phyloP scores from a whole-genome alignment of 176 grass and related monocot genomes.

The Oryza australiensis region DNA sequence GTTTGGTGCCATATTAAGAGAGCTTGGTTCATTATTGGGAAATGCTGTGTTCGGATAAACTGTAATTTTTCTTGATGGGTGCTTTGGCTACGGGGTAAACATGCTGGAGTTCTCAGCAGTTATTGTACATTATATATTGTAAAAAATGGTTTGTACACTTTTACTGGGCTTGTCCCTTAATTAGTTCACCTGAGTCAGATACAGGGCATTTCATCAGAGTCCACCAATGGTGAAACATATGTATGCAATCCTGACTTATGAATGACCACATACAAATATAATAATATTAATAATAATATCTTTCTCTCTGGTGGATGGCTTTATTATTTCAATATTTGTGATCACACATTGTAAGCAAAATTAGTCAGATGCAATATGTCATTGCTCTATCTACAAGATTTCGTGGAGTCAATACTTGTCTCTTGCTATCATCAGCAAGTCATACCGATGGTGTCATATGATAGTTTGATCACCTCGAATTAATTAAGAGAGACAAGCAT shows the following conservation, averaged over 20 bases:
- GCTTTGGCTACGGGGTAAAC: background rate
- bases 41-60: background rate
- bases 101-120: background rate
- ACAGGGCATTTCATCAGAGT: background rate
- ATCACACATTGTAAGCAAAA: background rate
- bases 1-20: background rate
- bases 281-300: background rate
- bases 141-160: too few relatives aligned
- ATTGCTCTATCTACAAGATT: background rate
- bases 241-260: background rate
- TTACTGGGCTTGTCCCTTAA: too few relatives aligned
- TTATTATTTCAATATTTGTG: background rate
- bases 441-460: background rate
- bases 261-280: background rate
- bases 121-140: too few relatives aligned
- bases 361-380: background rate
- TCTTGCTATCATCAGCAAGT: background rate
- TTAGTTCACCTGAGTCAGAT: background rate
- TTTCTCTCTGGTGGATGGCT: background rate
- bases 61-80: background rate
- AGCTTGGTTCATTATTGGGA: background rate
- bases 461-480: background rate
- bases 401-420: background rate
- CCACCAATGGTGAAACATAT: background rate
- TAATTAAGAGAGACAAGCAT: background rate